These are phyloP conservation scores for Punctularia strigosozonata DNA, from an alignment of 768 basidiomycete genomes.

Conservation along the genomic window DNA sequence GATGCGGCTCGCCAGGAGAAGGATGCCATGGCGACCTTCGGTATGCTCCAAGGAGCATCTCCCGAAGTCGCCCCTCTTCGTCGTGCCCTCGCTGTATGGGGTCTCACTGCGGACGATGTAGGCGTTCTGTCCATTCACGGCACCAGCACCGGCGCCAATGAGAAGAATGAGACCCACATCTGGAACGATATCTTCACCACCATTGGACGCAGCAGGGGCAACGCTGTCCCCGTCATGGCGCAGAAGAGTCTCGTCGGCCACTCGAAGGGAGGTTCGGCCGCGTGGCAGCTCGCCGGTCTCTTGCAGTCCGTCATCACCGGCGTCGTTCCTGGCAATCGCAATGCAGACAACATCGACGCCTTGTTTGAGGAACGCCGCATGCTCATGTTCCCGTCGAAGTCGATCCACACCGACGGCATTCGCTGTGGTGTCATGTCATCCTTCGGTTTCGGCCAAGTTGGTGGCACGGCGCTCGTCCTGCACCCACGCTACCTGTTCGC, in stretches of 20 bases:
- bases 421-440: conserved; percentile 86
- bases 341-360: conserved; percentile 95
- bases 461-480: conserved; percentile 79
- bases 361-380: conserved; percentile 81
- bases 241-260: conserved; percentile 98
- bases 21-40: conserved; percentile 86
- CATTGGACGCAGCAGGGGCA: conserved; percentile 83
- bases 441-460: conserved; percentile 98
- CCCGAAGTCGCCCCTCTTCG: conserved; percentile 84
- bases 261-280: conserved; percentile 97
- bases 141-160: conserved; percentile 78
- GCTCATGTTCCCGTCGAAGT: conserved; percentile 95
- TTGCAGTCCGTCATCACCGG: conserved; percentile 78
- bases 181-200: conserved; percentile 93
- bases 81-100: conserved; percentile 95
- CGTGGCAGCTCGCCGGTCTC: conserved; percentile 93
- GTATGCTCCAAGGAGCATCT: conserved; percentile 87
- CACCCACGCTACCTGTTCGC: conserved; percentile 90
- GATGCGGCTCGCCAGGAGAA: conserved; percentile 90
- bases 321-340: conserved; percentile 89
- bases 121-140: conserved; percentile 86
- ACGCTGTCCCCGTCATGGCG: conserved; percentile 94
- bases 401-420: conserved; percentile 90
- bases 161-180: conserved; percentile 85
- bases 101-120: conserved; percentile 85